These are phyloP conservation scores for Silene coronaria DNA, from an alignment of 179 eudicot genomes.

Conservation along the genomic window DNA sequence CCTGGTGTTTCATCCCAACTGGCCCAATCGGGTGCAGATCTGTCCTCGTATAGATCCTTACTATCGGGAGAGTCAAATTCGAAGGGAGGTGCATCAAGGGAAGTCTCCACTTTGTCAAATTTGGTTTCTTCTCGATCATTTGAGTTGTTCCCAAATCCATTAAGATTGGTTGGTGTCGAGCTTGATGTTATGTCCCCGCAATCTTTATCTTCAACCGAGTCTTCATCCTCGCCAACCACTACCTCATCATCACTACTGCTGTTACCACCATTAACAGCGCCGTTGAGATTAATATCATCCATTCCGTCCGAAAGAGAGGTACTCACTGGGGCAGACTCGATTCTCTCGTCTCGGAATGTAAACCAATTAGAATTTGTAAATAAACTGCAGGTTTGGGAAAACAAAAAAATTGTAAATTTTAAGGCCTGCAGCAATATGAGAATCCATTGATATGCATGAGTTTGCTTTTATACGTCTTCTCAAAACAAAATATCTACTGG, in stretches of 20 bases:
- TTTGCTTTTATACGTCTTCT: not conserved
- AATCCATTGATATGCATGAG: not conserved
- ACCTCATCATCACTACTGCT: slow-evolving; percentile 85
- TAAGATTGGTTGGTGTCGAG: slow-evolving; percentile 23
- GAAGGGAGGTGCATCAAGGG: slow-evolving; percentile 33
- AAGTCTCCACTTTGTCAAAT: slow-evolving; percentile 27
- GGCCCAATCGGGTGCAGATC: slow-evolving; percentile 68
- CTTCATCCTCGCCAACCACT: slow-evolving; percentile 81
- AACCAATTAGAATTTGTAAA: slow-evolving; percentile 98
- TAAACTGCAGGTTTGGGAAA: slow-evolving; percentile 49
- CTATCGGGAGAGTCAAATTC: slow-evolving; percentile 39
- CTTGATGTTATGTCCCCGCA: slow-evolving; percentile 32
- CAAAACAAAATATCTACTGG: not conserved
- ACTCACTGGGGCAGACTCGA: slow-evolving; percentile 39
- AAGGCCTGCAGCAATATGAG: not conserved
- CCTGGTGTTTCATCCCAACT: slow-evolving; percentile 64
- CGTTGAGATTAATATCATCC: slow-evolving; percentile 70
- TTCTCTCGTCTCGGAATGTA: slow-evolving; percentile 78
- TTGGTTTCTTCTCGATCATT: slow-evolving; percentile 18
- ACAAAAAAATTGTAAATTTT: slow-evolving; percentile 14
- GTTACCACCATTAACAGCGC: slow-evolving; percentile 42
- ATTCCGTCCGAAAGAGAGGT: slow-evolving; percentile 51
- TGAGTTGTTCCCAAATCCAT: slow-evolving; percentile 28
- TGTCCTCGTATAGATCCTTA: slow-evolving; percentile 45
- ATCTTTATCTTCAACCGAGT: slow-evolving; percentile 39